Evolutionary conservation across 2,329 filamentous ascomycete species (phyloP).

Genomic region (Cladophialophora carrionii): DNA sequence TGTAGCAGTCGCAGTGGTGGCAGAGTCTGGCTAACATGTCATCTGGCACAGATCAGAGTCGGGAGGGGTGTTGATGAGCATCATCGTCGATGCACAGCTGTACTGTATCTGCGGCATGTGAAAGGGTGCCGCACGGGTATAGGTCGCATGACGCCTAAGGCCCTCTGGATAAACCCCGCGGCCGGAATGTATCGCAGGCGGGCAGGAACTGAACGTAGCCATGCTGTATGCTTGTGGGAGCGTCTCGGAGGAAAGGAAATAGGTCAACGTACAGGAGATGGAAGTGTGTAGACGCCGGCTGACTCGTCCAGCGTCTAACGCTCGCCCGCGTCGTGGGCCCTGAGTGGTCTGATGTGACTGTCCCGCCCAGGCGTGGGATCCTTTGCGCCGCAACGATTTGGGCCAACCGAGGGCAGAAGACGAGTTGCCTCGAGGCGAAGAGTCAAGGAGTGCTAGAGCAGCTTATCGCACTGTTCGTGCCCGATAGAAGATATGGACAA

Average conservation of each 20-base stretch:
- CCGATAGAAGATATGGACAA: not conserved
- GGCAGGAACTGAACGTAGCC: not conserved
- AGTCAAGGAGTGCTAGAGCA: conserved; percentile 17
- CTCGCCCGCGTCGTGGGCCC: conserved; percentile 1
- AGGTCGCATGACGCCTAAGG: conserved; percentile 9
- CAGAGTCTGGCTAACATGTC: conserved; percentile 21
- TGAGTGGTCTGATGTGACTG: conserved; percentile 11
- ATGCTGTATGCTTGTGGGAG: conserved; percentile 17
- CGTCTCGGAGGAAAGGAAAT: conserved; percentile 38
- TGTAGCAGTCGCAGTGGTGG: not conserved
- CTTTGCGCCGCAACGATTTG: conserved; percentile 13
- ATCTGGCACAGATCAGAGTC: conserved; percentile 12
- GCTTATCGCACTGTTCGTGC: not conserved
- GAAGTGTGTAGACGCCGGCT: conserved; percentile 16
- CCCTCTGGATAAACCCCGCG: conserved; percentile 3
- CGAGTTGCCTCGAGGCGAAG: not conserved
- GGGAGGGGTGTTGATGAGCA: conserved; percentile 31
- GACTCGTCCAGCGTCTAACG: conserved; percentile 18
- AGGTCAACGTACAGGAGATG: conserved; percentile 29
- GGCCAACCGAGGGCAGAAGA: conserved; percentile 13
- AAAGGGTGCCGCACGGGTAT: conserved; percentile 16
- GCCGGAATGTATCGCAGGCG: conserved; percentile 12
- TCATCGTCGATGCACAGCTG: conserved; percentile 11
- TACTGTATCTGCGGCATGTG: conserved; percentile 12
- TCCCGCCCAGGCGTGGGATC: not conserved